Evolutionary conservation across 371 early-diverging fungal genomes (phyloP), one percentile per base, ranked within the genome.

Genomic region (Entomophthora muscae): DNA sequence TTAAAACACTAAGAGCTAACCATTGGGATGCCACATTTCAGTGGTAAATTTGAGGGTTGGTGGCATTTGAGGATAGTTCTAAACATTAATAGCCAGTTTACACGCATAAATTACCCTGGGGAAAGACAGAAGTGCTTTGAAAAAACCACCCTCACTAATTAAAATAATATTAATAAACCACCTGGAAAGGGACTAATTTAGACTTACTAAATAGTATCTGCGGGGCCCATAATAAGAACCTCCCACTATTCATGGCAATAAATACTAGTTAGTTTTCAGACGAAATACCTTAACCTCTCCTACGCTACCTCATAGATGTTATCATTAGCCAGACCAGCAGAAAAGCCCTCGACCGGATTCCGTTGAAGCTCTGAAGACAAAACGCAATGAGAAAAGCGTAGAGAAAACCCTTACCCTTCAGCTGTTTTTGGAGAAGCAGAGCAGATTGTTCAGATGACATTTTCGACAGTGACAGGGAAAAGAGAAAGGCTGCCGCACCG

Each of bases 181-280:
- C n/a, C n/a, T n/a, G n/a, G 12, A 61, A 3, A 32, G 24, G 29
- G 53, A 12, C 21, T 33, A 21, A 27, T 60, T 32, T 7, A 30
- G 13, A 65, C 76, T 80, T 79, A 83, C 83, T 90, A 95, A 30
- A 86, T 76, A 1, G 94, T 95, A 63, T 89, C 91, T 62, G 79
- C 78, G 52, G 93, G 91, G 17, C 93, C 93, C 52, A 95, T 82
- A 60, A 93, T 86, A 70, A 91, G 73, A 42, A 95, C 81, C 66
- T 93, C 91, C 93, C 84, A 84, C 82, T 84, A 65, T 52, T 23
- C 24, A 61, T 12, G 22, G 2, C 55, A 64, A 32, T 42, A 27
- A 55, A 32, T 53, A 42, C 63, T 17, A 57, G 52, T 32, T 53
- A 54, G 31, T 55, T 23, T 26, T 12, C 26, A 31, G 42, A 30